Conservation (phyloP, 2,329 filamentous ascomycete species). For the Aspergillus novofumigatus region DNA sequence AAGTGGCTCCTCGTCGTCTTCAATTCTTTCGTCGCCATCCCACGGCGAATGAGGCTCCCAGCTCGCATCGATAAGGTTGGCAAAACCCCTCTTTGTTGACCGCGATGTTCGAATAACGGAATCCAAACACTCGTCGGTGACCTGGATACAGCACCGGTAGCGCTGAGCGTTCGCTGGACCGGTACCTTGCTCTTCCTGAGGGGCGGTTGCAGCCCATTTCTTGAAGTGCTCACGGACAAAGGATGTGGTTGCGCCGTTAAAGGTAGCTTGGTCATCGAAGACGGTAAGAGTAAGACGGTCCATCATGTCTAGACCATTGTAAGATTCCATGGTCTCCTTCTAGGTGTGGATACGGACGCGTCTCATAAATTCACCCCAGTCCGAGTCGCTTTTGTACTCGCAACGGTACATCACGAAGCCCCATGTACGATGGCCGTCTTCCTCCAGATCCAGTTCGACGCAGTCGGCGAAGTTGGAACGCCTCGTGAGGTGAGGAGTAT, state of each 20-base stretch:
- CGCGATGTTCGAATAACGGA: neutral
- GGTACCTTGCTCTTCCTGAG: neutral
- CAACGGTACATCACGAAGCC: slow-evolving; percentile 1
- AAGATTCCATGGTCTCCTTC: neutral
- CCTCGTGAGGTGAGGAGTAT: no score
- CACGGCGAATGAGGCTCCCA: neutral
- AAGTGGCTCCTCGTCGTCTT: slow-evolving; percentile 5
- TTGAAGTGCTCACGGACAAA: slow-evolving; percentile 1
- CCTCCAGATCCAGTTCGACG: neutral
- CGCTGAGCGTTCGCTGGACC: neutral
- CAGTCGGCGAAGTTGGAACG: no score
- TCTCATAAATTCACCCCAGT: slow-evolving; percentile 4
- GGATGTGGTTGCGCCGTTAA: neutral
- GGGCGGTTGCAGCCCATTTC: neutral
- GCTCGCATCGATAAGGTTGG: neutral
- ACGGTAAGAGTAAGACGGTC: neutral
- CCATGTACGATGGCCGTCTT: neutral
- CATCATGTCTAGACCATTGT: neutral
- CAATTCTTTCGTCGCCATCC: neutral
- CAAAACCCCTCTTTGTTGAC: neutral
- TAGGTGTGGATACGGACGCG: neutral
- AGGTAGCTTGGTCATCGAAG: neutral
- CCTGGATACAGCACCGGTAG: slow-evolving; percentile 2
- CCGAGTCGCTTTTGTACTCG: slow-evolving; percentile 3
- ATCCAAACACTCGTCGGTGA: slow-evolving; percentile 4